A percentile compares a stretch with the other conserved stretches of the same genome.
phyloP scores from a whole-genome alignment of 352 stramenopile species.

The Thraustochytrium aureum region DNA sequence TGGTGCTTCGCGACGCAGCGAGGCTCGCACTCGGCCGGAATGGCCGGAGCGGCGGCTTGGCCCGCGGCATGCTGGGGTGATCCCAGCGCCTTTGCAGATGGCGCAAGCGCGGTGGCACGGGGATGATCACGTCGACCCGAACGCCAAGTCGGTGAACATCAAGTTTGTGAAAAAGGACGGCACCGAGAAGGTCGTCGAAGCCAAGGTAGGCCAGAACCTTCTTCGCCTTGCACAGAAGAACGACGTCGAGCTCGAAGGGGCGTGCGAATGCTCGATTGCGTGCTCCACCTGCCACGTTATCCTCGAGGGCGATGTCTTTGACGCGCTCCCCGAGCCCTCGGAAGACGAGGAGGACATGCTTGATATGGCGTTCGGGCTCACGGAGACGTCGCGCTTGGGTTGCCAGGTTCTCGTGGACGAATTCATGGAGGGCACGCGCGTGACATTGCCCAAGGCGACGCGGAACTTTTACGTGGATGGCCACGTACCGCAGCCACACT shows the following conservation, averaged over 20 bases:
- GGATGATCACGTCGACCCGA: slow-evolving; percentile 49
- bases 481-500: slow-evolving; percentile 63
- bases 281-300: slow-evolving; percentile 99
- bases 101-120: slow-evolving; percentile 30
- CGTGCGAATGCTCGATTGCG: slow-evolving; percentile 91
- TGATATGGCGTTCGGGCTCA: slow-evolving; percentile 98
- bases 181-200: slow-evolving; percentile 67
- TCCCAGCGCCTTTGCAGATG: no score
- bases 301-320: slow-evolving; percentile 85
- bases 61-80: no score
- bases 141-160: slow-evolving; percentile 59
- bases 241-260: slow-evolving; percentile 86
- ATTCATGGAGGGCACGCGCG: slow-evolving; percentile 76
- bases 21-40: no score
- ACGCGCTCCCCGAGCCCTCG: slow-evolving; percentile 78
- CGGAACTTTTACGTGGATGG: slow-evolving; percentile 99
- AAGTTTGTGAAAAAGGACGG: slow-evolving; percentile 72
- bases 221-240: slow-evolving; percentile 86
- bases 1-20: no score
- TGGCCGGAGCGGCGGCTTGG: no score
- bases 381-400: slow-evolving; percentile 86
- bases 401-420: slow-evolving; percentile 84
- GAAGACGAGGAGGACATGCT: slow-evolving; percentile 99
- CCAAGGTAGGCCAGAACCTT: slow-evolving; percentile 71
- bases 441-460: slow-evolving; percentile 92